A percentile compares a stretch with the other conserved stretches of the same genome.
These are phyloP conservation scores for Oryza officinalis DNA, from an alignment of 176 grass and related monocot genomes.

Conservation along the genomic window DNA sequence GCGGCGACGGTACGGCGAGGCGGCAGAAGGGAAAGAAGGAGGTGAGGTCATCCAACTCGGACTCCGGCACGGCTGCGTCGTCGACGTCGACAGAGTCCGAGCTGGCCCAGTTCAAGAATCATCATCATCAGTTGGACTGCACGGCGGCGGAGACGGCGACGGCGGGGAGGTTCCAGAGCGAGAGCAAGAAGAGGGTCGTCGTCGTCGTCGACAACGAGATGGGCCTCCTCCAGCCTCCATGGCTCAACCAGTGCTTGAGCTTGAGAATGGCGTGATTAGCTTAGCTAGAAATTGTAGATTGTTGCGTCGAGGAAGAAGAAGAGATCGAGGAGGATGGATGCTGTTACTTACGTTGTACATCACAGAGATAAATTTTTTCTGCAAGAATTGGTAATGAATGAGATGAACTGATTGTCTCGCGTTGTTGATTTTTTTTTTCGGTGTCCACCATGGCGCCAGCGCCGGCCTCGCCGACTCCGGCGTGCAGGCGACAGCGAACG, in stretches of 20 bases:
- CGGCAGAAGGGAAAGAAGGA: conserved; percentile 39
- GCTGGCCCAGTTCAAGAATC: conserved; percentile 19
- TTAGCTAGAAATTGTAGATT: conserved; percentile 37
- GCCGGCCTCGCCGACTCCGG: not conserved
- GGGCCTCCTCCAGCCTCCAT: conserved; percentile 7
- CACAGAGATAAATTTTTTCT: conserved; percentile 24
- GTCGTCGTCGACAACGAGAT: not conserved
- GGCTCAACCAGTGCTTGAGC: conserved; percentile 37
- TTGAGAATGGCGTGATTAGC: conserved; percentile 28
- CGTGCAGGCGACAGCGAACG: too few species aligned
- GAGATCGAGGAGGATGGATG: not conserved
- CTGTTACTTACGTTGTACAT: conserved; percentile 35
- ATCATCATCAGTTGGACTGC: not conserved
- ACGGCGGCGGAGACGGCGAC: not conserved
- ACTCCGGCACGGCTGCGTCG: conserved; percentile 51
- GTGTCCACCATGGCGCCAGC: not conserved
- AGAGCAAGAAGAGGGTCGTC: conserved; percentile 15
- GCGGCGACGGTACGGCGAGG: not conserved
- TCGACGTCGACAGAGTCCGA: conserved; percentile 57
- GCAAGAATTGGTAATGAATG: not conserved
- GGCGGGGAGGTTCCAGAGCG: conserved; percentile 1
- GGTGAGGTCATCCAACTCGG: conserved; percentile 41
- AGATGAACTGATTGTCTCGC: not conserved
- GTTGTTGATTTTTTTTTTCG: not conserved
- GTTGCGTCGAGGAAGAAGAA: not conserved